Conservation (phyloP, 495 filamentous ascomycete species). For the Penicillium diatomitis region DNA sequence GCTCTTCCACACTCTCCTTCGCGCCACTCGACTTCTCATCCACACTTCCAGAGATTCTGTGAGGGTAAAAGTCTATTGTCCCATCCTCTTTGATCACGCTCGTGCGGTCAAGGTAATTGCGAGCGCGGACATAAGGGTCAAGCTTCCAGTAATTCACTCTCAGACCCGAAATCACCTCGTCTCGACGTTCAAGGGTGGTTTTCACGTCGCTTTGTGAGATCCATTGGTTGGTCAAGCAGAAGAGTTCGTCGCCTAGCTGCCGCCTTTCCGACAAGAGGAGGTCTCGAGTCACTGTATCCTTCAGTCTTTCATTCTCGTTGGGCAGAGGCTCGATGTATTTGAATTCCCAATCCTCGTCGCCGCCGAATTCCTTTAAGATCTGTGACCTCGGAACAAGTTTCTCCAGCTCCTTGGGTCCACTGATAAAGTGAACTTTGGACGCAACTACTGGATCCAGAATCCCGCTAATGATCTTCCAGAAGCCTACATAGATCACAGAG, state of each 20-base stretch:
- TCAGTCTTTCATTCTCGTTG: constrained; percentile 62
- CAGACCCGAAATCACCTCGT: constrained; percentile 51
- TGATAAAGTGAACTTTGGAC: constrained; percentile 88
- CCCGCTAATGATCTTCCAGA: constrained; percentile 79
- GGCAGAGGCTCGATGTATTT: constrained; percentile 63
- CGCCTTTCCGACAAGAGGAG: constrained; percentile 46
- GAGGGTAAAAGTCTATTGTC: constrained; percentile 52
- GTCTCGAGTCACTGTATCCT: constrained; percentile 50
- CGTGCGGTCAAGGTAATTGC: constrained; percentile 58
- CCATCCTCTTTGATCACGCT: constrained; percentile 58
- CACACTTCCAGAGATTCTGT: constrained; percentile 3
- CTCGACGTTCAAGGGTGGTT: constrained; percentile 43
- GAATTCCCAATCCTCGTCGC: constrained; percentile 74
- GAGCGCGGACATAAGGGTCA: constrained; percentile 65
- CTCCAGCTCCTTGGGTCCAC: constrained; percentile 62
- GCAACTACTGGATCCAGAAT: constrained; percentile 97
- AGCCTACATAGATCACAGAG: constrained; percentile 30
- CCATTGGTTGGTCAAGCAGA: constrained; percentile 59
- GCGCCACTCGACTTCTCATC: neutral
- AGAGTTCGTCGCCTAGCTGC: constrained; percentile 55
- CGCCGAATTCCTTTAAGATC: constrained; percentile 73
- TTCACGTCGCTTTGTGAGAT: constrained; percentile 23
- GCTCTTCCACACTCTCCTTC: neutral
- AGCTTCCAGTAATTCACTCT: constrained; percentile 74
- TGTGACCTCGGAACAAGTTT: constrained; percentile 56